Base-by-base conservation (phyloP, 257 asterid species). In the Lantana camara region DNA sequence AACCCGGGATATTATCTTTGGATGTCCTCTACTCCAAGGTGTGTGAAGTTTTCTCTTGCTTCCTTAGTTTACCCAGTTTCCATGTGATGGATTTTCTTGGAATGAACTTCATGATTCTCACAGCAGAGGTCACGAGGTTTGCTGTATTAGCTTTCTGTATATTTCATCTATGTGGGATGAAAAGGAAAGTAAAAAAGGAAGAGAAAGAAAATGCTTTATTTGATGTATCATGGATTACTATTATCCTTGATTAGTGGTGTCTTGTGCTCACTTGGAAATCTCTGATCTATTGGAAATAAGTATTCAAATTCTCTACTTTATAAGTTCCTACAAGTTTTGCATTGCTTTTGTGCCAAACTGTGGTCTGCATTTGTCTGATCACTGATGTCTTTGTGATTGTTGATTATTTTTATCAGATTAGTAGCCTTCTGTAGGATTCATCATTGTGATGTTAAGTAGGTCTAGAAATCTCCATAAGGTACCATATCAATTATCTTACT, bases 1-100 rank as follows among this genome's bases (percentile, higher is more conserved):
- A 90, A 71, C 99, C 98, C 29, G 99, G 99, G 54, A 88, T 94
- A 74, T 82, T 90, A 62, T 84, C 96, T 7, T 20, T 94, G 91
- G 99, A 94, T 70, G 85, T 90, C 71, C 77, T 77, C 23, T 63
- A 79, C 75, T 72, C 93, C 54, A 86, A 85, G 97, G 99, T 90
- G 80, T 51, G 74, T 11, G 55, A 56, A 65, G 17, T 48, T 56
- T 38, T 23, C 27, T 47, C 45, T 14, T 17, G 32, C 35, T 57
- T 44, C 27, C 35, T 34, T 41, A 13, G 6, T 53, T 51, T 30
- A 24, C 40, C 17, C 15, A n/a, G n/a, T 38, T n/a, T 38, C n/a
- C 15, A 14, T 67, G 30, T 11, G 37, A 51, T 30, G 16, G 52
- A 14, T 60, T 60, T 17, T 57, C 60, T 6, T 20, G 4, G 1